Conservation (phyloP, 495 filamentous ascomycete species). For the Xylaria acuta region DNA sequence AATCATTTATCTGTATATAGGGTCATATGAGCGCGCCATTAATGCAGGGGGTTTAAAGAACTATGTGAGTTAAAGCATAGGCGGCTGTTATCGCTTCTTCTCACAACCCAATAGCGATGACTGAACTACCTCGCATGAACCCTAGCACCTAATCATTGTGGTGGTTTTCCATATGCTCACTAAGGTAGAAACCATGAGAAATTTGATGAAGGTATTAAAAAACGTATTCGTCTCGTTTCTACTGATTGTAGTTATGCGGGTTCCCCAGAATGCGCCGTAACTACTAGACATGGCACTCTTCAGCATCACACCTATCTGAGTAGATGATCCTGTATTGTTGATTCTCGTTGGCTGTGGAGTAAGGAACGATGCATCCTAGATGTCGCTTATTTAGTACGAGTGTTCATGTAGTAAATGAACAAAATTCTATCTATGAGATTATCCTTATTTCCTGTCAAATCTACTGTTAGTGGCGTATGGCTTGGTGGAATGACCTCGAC, state of each 20-base stretch:
- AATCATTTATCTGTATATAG: too few relatives aligned
- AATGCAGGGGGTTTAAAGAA: too few relatives aligned
- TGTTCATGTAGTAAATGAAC: not conserved
- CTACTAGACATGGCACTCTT: not conserved
- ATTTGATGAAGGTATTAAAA: not conserved
- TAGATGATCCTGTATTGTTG: not conserved
- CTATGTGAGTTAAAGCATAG: too few relatives aligned
- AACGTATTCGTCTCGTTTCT: not conserved
- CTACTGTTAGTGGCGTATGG: not conserved
- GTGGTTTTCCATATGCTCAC: not conserved
- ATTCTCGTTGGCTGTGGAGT: not conserved
- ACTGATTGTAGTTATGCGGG: not conserved
- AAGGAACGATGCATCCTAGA: not conserved
- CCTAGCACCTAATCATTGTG: not conserved
- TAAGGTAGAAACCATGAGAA: not conserved
- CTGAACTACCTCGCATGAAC: not conserved
- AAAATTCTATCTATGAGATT: not conserved
- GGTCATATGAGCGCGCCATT: too few relatives aligned
- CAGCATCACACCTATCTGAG: not conserved
- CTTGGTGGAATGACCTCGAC: not conserved
- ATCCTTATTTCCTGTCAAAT: not conserved
- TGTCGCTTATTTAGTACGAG: not conserved
- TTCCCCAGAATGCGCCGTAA: not conserved
- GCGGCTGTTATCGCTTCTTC: too few relatives aligned
- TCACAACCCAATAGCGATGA: not conserved